Base-by-base conservation (phyloP, 805 yeast species). In the Saccharomycopsis guyanensis region DNA sequence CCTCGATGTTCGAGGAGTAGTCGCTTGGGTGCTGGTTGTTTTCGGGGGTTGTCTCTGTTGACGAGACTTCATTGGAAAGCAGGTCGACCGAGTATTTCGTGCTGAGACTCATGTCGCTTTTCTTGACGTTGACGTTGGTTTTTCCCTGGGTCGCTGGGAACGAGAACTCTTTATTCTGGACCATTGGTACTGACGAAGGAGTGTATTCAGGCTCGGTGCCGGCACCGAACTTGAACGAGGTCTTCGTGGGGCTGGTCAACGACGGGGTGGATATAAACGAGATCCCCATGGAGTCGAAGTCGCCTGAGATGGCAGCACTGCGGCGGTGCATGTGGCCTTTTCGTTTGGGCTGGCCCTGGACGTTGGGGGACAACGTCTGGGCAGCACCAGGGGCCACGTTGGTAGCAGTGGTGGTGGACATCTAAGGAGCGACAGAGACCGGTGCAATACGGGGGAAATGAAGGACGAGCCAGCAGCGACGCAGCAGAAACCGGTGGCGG, bases 241-340 rank as follows among this genome's bases (percentile, higher is more conserved):
- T 8, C n/a, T 19, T 43, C 3, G 20, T 18, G 6, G 52, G 52
- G 20, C 47, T 42, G 13, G 44, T 15, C 16, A 41, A 5, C 3
- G 23, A 29, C n/a, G 41, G 39, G 5, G 23, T n/a, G 7, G 46
- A 40, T 19, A 51, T 47, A 13, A 45, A 44, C 5, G 50, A 45
- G 19, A 58, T 60, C 37, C 61, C 62, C 41, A 65, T 54, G 45
- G 65, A 65, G 55, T 84, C 93, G 59, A 86, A 83, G 59, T 87
- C 95, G 3, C 93, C 93, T 6, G 93, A 83, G 4, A 87, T 81
- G 0, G 95, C 95, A 19, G 91, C 88, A 0, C 95, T 86, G 43
- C 96, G 68, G 57, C 86, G 76, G 57, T 87, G 96, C 38, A 85
- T 75, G 63, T 87, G 96, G 1, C 79, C 76, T 52, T 76, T 66